A percentile compares a stretch with the other conserved stretches of the same genome.
These are phyloP conservation scores for Penicillium mononematosum DNA, from an alignment of 495 filamentous ascomycete species.

Conservation along the genomic window DNA sequence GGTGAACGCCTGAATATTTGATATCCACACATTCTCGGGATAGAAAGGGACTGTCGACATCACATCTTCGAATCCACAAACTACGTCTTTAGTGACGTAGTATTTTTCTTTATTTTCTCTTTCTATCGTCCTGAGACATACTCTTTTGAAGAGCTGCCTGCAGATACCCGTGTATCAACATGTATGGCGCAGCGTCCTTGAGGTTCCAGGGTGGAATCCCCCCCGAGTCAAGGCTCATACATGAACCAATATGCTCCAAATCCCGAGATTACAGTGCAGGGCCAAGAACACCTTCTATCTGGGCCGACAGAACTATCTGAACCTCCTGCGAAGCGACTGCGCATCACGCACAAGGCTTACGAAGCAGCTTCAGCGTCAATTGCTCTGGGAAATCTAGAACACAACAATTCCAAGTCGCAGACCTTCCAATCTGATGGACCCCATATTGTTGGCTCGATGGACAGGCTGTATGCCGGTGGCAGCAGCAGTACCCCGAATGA, in stretches of 20 bases:
- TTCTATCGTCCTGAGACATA: neutral
- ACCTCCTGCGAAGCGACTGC: conserved; percentile 22
- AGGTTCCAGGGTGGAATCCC: conserved; percentile 13
- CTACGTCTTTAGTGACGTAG: neutral
- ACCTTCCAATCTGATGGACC: conserved; percentile 4
- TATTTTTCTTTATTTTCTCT: neutral
- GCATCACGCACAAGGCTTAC: conserved; percentile 16
- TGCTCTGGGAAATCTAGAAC: neutral
- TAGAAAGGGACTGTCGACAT: conserved; percentile 1
- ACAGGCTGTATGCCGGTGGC: conserved; percentile 23
- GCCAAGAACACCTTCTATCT: neutral
- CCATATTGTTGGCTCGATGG: conserved; percentile 2
- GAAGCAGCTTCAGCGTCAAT: conserved; percentile 8
- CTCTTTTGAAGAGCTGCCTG: conserved; percentile 1
- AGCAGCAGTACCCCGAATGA: conserved; percentile 30
- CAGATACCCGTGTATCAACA: conserved; percentile 16
- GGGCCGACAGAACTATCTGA: conserved; percentile 10
- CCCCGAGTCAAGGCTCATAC: conserved; percentile 16
- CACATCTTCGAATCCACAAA: neutral
- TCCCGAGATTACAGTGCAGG: conserved; percentile 5
- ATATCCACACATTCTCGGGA: conserved; percentile 13
- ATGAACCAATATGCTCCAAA: conserved; percentile 15
- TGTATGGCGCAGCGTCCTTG: conserved; percentile 19
- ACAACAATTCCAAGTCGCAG: neutral
- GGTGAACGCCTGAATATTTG: conserved; percentile 9